phyloP scores from a whole-genome alignment of 495 filamentous ascomycete species.

The Choiromyces venosus region DNA sequence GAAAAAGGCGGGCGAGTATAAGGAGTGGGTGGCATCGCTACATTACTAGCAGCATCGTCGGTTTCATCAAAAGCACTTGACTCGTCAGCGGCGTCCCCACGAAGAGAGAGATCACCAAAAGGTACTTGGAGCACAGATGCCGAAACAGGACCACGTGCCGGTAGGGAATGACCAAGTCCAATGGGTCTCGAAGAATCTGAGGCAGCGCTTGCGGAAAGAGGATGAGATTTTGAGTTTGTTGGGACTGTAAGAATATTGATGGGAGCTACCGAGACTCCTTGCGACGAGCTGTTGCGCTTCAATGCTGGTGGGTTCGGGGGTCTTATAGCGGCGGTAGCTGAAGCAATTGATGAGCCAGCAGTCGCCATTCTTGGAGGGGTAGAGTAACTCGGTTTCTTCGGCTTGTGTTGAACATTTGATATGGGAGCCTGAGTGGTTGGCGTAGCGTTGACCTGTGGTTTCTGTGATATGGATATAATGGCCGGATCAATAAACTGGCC shows the following conservation, averaged over 20 bases:
- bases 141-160: conserved; percentile 11
- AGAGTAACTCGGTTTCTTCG: conserved; percentile 22
- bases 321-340: neutral
- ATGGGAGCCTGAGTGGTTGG: conserved; percentile 13
- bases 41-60: conserved; percentile 32
- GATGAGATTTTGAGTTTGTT: neutral
- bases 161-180: conserved; percentile 9
- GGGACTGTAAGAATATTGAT: conserved; percentile 19
- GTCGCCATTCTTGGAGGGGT: conserved; percentile 22
- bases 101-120: conserved; percentile 23
- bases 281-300: conserved; percentile 23
- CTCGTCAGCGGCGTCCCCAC: conserved; percentile 26
- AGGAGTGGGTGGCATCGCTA: conserved; percentile 23
- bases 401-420: conserved; percentile 12
- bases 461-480: conserved; percentile 43
- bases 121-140: conserved; percentile 13
- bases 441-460: conserved; percentile 8
- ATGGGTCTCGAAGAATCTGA: conserved; percentile 13
- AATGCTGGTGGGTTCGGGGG: conserved; percentile 10
- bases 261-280: conserved; percentile 11
- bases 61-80: conserved; percentile 41
- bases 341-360: neutral
- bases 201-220: conserved; percentile 16
- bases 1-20: conserved; percentile 19
- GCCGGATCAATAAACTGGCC: conserved; percentile 53